These are phyloP conservation scores for Eudorina sp. DNA, from an alignment of 139 green algal genomes.

Conservation along the genomic window DNA sequence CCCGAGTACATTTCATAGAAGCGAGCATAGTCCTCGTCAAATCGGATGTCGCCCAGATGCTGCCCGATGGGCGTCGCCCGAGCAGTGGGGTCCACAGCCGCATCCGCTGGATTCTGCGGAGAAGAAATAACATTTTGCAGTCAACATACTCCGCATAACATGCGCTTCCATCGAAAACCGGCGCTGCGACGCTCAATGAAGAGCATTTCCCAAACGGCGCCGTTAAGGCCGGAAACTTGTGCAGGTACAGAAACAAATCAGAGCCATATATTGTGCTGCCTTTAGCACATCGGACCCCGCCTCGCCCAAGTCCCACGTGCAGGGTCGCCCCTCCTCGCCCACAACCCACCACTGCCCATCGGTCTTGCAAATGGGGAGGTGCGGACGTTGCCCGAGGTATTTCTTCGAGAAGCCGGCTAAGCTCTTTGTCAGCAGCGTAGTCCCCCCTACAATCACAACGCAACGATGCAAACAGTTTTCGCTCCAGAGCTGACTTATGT, in stretches of 20 bases:
- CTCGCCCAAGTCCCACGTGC: too few species aligned
- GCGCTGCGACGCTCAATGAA: too few species aligned
- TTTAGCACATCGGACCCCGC: too few species aligned
- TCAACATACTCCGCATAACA: too few species aligned
- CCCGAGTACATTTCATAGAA: slow-evolving; percentile 79
- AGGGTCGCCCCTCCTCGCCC: too few species aligned
- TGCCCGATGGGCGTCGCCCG: slow-evolving; percentile 44
- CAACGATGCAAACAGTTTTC: background rate
- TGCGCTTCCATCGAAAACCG: too few species aligned
- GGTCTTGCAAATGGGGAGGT: slow-evolving; percentile 86
- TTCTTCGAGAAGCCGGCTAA: slow-evolving; percentile 86
- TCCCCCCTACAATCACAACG: slow-evolving; percentile 28
- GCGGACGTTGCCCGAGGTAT: slow-evolving; percentile 85
- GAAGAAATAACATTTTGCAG: too few species aligned
- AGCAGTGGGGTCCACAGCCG: slow-evolving; percentile 20
- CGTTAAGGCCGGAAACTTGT: too few species aligned
- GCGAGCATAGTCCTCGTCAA: slow-evolving; percentile 89
- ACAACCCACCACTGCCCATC: slow-evolving; percentile 67
- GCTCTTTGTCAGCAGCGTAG: slow-evolving; percentile 65
- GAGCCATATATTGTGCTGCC: too few species aligned
- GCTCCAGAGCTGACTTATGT: background rate
- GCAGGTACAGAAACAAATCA: too few species aligned
- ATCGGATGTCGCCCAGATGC: slow-evolving; percentile 77
- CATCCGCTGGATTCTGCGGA: slow-evolving; percentile 43
- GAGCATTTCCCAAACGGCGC: too few species aligned